A percentile compares a stretch with the other conserved stretches of the same genome.
These are phyloP conservation scores for Telopea speciosissima DNA, from an alignment of 177 flowering plant genomes.

Conservation along the genomic window DNA sequence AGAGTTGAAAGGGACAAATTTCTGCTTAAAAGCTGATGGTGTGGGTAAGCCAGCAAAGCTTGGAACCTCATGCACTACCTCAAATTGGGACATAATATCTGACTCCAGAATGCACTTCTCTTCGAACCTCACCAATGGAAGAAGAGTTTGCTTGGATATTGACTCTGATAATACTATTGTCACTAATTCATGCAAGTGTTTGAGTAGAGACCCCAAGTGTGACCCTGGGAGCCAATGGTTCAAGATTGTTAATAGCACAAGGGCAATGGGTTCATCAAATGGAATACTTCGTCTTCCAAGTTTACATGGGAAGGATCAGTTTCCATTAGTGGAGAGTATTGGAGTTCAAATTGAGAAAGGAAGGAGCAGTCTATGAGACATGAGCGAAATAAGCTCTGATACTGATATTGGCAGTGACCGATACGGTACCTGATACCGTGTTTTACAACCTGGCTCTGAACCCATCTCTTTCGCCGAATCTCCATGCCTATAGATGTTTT, in stretches of 20 bases:
- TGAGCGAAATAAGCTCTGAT: too few species aligned
- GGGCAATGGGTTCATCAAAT: neutral
- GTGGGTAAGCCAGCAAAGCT: slow-evolving; percentile 44
- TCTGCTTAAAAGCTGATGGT: slow-evolving; percentile 53
- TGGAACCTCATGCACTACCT: slow-evolving; percentile 35
- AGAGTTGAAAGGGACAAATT: slow-evolving; percentile 40
- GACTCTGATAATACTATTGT: slow-evolving; percentile 39
- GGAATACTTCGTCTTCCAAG: too few species aligned
- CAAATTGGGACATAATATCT: slow-evolving; percentile 61
- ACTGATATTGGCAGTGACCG: too few species aligned
- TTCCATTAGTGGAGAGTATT: too few species aligned
- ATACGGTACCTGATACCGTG: too few species aligned
- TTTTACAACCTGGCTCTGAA: too few species aligned
- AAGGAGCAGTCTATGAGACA: too few species aligned
- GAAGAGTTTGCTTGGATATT: slow-evolving; percentile 58
- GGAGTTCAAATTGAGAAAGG: too few species aligned
- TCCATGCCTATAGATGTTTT: too few species aligned
- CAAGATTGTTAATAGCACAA: slow-evolving; percentile 53
- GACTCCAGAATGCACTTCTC: slow-evolving; percentile 78
- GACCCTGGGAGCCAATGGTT: slow-evolving; percentile 91
- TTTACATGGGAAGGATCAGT: too few species aligned
- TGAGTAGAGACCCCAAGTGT: slow-evolving; percentile 39
- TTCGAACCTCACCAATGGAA: slow-evolving; percentile 30
- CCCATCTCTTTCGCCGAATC: too few species aligned
- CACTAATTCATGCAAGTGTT: slow-evolving; percentile 56